Evolutionary conservation across 2,329 filamentous ascomycete genomes (phyloP).

Genomic region (Thelonectria blattea): DNA sequence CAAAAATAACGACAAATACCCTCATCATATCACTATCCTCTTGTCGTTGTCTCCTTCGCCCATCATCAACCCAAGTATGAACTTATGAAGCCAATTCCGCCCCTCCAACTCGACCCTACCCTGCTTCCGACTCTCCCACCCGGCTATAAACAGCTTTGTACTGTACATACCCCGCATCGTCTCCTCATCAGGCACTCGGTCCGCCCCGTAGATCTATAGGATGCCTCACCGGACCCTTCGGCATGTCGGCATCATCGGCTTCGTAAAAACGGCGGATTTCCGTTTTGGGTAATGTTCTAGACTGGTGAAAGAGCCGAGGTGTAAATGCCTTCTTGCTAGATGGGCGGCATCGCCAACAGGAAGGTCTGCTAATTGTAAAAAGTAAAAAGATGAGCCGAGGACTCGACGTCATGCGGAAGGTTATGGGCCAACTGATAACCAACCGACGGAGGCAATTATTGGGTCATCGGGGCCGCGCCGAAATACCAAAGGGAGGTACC

Average conservation of each 20-base stretch:
- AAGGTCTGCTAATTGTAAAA: too few species aligned
- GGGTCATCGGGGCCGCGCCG: too few species aligned
- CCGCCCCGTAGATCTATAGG: not conserved
- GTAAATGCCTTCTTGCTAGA: too few species aligned
- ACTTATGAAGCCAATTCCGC: too few species aligned
- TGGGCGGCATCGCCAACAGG: too few species aligned
- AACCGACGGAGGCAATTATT: too few species aligned
- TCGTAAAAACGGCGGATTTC: not conserved
- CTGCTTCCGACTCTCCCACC: not conserved
- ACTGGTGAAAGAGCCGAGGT: not conserved
- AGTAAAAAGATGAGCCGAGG: too few species aligned
- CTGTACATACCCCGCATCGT: not conserved
- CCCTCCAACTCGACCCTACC: not conserved
- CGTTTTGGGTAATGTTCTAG: not conserved
- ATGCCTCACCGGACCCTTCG: not conserved
- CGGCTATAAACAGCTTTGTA: not conserved
- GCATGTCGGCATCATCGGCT: not conserved
- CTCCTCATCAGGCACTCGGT: not conserved
- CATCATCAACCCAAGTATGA: not conserved
- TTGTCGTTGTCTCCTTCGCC: not conserved
- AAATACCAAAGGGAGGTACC: too few species aligned
- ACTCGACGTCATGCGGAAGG: too few species aligned
- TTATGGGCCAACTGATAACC: too few species aligned
- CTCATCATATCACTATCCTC: too few species aligned
- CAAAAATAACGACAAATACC: too few species aligned